A percentile compares a stretch with the other conserved stretches of the same genome.
Conservation (phyloP, 1,139 yeast genomes). For the Geotrichum aggregatum region DNA sequence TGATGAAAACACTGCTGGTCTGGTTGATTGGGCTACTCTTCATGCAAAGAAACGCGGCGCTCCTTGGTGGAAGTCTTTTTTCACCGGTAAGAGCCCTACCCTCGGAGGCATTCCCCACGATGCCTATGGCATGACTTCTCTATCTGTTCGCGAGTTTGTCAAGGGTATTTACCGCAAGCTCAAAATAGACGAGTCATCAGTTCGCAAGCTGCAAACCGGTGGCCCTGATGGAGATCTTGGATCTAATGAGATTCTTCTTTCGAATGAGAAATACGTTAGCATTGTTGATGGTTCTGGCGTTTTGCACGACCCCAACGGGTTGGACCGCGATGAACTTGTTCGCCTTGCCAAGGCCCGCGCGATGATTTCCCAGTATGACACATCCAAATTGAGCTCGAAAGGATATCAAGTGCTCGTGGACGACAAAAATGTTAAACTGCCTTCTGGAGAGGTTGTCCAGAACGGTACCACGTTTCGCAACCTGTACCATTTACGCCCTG, state of each 20-base stretch:
- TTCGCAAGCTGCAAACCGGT: conserved; percentile 90
- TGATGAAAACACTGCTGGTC: conserved; percentile 94
- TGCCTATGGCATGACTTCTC: conserved; percentile 94
- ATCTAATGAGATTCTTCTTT: conserved; percentile 84
- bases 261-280: conserved; percentile 81
- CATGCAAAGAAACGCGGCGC: conserved; percentile 94
- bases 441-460: conserved; percentile 68
- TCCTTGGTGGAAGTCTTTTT: conserved; percentile 98
- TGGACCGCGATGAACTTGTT: conserved; percentile 71
- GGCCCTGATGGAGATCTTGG: conserved; percentile 99
- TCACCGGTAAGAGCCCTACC: conserved; percentile 89
- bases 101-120: conserved; percentile 98
- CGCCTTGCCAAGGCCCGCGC: conserved; percentile 74
- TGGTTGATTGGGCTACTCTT: conserved; percentile 97
- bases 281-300: conserved; percentile 96
- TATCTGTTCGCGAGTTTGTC: conserved; percentile 89
- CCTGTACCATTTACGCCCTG: conserved; percentile 74
- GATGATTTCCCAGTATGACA: conserved; percentile 71
- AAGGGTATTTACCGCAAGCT: conserved; percentile 82
- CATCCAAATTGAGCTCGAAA: conserved; percentile 56
- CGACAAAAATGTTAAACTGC: conserved; percentile 73
- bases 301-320: conserved; percentile 83
- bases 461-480: conserved; percentile 93
- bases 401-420: conserved; percentile 87
- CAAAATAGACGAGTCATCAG: conserved; percentile 51